Conservation (phyloP, 2,329 filamentous ascomycete species). For the Trematosphaeria pertusa region DNA sequence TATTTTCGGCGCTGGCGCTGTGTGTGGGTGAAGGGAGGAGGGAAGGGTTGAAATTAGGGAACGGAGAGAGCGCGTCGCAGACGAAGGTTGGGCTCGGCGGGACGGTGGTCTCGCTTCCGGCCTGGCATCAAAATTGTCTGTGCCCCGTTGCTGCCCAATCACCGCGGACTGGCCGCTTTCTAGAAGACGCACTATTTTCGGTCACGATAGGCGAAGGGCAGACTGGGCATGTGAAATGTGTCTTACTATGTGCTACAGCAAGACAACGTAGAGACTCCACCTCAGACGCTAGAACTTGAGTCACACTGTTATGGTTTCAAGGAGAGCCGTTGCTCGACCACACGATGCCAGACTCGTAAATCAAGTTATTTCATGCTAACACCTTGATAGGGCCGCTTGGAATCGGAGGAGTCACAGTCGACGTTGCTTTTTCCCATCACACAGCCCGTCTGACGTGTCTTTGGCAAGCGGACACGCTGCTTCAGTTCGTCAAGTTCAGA, state of each 20-base stretch:
- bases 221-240: not conserved
- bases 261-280: too few species aligned
- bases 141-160: conserved; percentile 38
- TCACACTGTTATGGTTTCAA: too few species aligned
- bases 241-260: not conserved
- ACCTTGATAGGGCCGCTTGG: not conserved
- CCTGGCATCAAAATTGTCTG: conserved; percentile 30
- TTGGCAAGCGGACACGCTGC: too few species aligned
- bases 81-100: conserved; percentile 38
- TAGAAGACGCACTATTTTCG: conserved; percentile 7
- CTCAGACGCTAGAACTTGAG: too few species aligned
- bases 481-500: too few species aligned
- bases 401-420: conserved; percentile 4
- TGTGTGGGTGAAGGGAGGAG: conserved; percentile 21
- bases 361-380: too few species aligned
- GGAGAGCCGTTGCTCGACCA: too few species aligned
- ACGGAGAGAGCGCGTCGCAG: conserved; percentile 28
- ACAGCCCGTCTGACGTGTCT: not conserved
- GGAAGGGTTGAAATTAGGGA: conserved; percentile 22
- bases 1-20: too few species aligned
- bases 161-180: conserved; percentile 3
- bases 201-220: not conserved
- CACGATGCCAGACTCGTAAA: too few species aligned
- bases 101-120: conserved; percentile 21
- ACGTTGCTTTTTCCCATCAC: not conserved